Evolutionary conservation across 805 yeast species (phyloP).

Genomic region (Pichia deserticola): DNA sequence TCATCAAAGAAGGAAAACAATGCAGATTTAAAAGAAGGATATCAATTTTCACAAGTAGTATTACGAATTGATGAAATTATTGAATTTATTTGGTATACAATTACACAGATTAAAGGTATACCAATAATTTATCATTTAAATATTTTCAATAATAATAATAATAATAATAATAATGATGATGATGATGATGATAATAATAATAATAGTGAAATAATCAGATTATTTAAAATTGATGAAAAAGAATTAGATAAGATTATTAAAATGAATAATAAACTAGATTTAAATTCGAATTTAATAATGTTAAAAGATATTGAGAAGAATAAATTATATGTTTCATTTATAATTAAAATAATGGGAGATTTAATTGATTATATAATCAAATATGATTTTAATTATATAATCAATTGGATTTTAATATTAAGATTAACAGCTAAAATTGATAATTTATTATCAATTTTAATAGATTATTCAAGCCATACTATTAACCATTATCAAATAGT

Average conservation of each 20-base stretch:
- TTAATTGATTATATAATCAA: constrained; percentile 52
- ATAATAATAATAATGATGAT: no score
- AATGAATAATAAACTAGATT: no score
- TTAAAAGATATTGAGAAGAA: no score
- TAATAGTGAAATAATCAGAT: no score
- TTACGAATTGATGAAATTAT: constrained; percentile 42
- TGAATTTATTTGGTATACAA: constrained; percentile 57
- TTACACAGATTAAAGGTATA: constrained; percentile 28
- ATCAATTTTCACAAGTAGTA: no score
- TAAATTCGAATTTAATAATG: no score
- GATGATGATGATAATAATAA: no score
- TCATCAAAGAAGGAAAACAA: constrained; percentile 25
- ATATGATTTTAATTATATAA: constrained; percentile 18
- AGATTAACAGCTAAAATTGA: constrained; percentile 23
- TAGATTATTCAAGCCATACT: constrained; percentile 23
- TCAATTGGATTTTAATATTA: constrained; percentile 19
- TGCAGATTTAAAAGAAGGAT: constrained; percentile 14
- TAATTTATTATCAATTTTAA: constrained; percentile 23
- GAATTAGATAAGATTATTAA: no score
- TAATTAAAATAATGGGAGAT: constrained; percentile 60
- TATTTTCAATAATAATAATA: constrained; percentile 3
- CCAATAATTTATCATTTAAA: constrained; percentile 25
- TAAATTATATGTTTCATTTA: constrained; percentile 45
- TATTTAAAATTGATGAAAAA: no score
- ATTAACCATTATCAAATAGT: no score